Evolutionary conservation across 2,329 filamentous ascomycete species (phyloP).

Genomic region (Calycina marina): DNA sequence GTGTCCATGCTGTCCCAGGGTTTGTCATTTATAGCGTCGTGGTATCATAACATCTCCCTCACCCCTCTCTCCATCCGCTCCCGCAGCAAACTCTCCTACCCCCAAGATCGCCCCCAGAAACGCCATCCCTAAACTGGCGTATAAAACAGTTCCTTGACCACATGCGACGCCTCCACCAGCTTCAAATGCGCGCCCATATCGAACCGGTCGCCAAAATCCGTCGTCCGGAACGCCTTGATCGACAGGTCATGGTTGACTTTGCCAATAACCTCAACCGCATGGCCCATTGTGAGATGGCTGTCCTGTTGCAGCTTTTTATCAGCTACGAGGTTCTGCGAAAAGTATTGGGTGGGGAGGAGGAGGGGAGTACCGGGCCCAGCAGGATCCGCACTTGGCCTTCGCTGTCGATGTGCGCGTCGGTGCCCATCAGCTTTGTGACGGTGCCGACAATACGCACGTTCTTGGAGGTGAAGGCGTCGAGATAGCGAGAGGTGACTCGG

Average conservation of each 20-base stretch:
- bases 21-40: no score
- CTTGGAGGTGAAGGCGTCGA: conserved; percentile 58
- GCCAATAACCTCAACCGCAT: conserved; percentile 63
- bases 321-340: background rate
- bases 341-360: background rate
- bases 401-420: conserved; percentile 66
- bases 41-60: background rate
- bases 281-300: conserved; percentile 51
- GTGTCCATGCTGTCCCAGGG: no score
- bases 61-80: background rate
- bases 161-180: conserved; percentile 76
- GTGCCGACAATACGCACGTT: conserved; percentile 79
- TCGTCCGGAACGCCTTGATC: conserved; percentile 53
- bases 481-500: conserved; percentile 67
- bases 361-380: no score
- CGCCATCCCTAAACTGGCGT: background rate
- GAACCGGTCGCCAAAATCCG: conserved; percentile 51
- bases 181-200: conserved; percentile 60
- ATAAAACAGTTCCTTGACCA: conserved; percentile 69
- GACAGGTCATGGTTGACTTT: conserved; percentile 63
- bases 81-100: background rate
- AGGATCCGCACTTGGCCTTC: conserved; percentile 68
- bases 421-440: conserved; percentile 68
- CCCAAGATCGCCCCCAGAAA: background rate
- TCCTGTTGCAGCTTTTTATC: conserved; percentile 34